Evolutionary conservation across 2,329 filamentous ascomycete species (phyloP).

Genomic region (Sphaerulina vaccinii): DNA sequence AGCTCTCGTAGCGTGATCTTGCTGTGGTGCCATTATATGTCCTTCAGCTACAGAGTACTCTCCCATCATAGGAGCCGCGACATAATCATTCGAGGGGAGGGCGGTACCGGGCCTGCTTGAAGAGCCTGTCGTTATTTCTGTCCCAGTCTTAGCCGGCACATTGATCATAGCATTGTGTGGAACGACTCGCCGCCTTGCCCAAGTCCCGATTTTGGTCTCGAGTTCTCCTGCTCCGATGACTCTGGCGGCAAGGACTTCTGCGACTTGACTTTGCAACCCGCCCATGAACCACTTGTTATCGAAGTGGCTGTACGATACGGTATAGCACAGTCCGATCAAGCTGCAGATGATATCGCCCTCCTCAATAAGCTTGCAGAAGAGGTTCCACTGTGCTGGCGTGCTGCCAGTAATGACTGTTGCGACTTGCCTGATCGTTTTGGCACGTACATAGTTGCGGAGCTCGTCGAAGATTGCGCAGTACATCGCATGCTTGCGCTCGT

Average conservation of each 20-base stretch:
- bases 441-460: slow-evolving; percentile 6
- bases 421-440: slow-evolving; percentile 1
- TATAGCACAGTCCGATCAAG: slow-evolving; percentile 6
- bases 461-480: slow-evolving; percentile 7
- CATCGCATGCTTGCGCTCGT: neutral
- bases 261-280: neutral
- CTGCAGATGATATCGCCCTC: slow-evolving; percentile 5
- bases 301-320: neutral
- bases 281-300: slow-evolving; percentile 7
- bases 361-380: slow-evolving; percentile 3
- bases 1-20: no score
- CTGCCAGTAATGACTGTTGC: slow-evolving; percentile 4
- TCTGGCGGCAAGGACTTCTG: neutral
- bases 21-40: no score
- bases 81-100: neutral
- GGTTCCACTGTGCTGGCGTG: slow-evolving; percentile 6
- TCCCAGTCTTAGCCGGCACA: neutral
- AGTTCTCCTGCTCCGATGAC: neutral
- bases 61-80: no score
- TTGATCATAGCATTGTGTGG: neutral
- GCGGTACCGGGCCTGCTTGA: neutral
- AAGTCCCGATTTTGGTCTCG: neutral
- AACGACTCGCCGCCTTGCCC: neutral
- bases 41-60: no score
- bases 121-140: neutral